Evolutionary conservation across 495 filamentous ascomycete genomes (phyloP).

Genomic region (Jackrogersella multiformis): DNA sequence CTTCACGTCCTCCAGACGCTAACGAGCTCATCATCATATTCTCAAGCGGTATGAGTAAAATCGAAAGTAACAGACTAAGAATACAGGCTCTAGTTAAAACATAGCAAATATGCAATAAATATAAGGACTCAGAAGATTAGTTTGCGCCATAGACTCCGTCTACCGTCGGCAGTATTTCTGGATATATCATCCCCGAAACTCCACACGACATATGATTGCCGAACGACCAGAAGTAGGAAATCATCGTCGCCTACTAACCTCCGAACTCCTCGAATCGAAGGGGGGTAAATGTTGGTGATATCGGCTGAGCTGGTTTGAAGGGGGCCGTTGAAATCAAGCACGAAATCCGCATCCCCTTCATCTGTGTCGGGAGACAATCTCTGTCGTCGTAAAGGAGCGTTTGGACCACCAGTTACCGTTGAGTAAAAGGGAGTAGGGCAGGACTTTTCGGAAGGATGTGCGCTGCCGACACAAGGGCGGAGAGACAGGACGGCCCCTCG

Average conservation of each 20-base stretch:
- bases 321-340: constrained; percentile 18
- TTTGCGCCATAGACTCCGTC: constrained; percentile 24
- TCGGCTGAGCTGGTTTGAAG: neutral
- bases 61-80: neutral
- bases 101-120: neutral
- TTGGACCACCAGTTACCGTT: constrained; percentile 8
- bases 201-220: constrained; percentile 39
- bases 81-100: neutral
- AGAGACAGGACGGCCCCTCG: constrained; percentile 19
- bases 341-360: constrained; percentile 22
- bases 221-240: constrained; percentile 39
- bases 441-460: neutral
- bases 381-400: constrained; percentile 14
- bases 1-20: too few species aligned
- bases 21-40: too few species aligned
- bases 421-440: constrained; percentile 19
- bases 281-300: neutral
- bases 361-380: constrained; percentile 1
- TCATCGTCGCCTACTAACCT: constrained; percentile 44
- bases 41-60: too few species aligned
- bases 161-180: neutral
- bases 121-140: constrained; percentile 22
- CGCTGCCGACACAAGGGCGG: constrained; percentile 8
- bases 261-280: constrained; percentile 6
- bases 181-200: constrained; percentile 41